Evolutionary conservation across 371 early-diverging fungal genomes (phyloP).

Genomic region (Mucor circinelloides): DNA sequence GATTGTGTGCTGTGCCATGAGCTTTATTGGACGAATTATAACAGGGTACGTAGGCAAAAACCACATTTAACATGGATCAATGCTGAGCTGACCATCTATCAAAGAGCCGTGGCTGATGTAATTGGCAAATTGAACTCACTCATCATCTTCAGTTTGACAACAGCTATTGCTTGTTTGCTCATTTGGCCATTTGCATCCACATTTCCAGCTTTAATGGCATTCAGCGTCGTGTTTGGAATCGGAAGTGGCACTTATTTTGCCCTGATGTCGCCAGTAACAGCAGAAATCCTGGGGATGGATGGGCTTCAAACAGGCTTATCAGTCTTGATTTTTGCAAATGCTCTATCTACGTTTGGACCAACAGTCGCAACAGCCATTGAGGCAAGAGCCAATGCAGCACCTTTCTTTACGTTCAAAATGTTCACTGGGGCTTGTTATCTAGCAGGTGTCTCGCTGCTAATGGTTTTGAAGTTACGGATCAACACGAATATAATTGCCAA

Average conservation of each 20-base stretch:
- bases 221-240: slow-evolving; percentile 58
- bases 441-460: slow-evolving; percentile 20
- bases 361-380: slow-evolving; percentile 40
- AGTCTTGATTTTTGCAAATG: slow-evolving; percentile 32
- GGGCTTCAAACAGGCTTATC: slow-evolving; percentile 40
- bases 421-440: slow-evolving; percentile 36
- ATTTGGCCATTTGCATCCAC: slow-evolving; percentile 62
- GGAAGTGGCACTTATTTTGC: slow-evolving; percentile 52
- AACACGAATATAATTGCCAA: slow-evolving; percentile 19
- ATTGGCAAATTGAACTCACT: slow-evolving; percentile 63
- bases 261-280: slow-evolving; percentile 39
- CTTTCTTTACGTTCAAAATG: slow-evolving; percentile 37
- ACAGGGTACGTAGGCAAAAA: slow-evolving; percentile 33
- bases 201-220: slow-evolving; percentile 45
- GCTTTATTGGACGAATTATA: slow-evolving; percentile 37
- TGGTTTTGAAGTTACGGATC: slow-evolving; percentile 28
- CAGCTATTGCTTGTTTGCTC: slow-evolving; percentile 51
- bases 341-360: slow-evolving; percentile 30
- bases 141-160: slow-evolving; percentile 42
- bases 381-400: slow-evolving; percentile 12
- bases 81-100: background rate
- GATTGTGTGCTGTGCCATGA: slow-evolving; percentile 27
- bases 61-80: background rate
- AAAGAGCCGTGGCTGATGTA: slow-evolving; percentile 34
- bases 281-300: slow-evolving; percentile 33